Evolutionary conservation across 2,329 filamentous ascomycete genomes (phyloP).

Genomic region (Aspergillus tubingensis): DNA sequence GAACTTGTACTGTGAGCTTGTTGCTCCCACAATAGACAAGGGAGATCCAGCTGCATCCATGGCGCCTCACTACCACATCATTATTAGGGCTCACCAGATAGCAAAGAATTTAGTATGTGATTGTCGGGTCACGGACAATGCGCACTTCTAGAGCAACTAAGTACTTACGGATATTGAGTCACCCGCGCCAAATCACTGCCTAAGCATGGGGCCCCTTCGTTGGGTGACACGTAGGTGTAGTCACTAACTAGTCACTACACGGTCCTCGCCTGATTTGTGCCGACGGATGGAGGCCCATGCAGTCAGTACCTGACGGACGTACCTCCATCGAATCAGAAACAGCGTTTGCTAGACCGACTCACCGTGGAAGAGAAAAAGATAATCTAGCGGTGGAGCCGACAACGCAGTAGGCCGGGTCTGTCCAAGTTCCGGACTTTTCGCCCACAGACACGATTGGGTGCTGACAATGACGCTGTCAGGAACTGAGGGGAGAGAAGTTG

Average conservation of each 20-base stretch:
- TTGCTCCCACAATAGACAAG: not conserved
- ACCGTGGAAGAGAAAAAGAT: not conserved
- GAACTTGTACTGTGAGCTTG: not conserved
- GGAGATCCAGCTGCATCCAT: not conserved
- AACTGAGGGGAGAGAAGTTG: not conserved
- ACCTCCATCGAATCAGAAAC: slow-evolving; percentile 2
- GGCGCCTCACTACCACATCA: slow-evolving; percentile 6
- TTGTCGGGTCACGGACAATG: not conserved
- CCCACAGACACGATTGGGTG: not conserved
- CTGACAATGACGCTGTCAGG: slow-evolving; percentile 8
- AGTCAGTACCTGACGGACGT: slow-evolving; percentile 9
- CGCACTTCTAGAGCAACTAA: not conserved
- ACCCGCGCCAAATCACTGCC: slow-evolving; percentile 5
- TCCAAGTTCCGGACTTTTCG: not conserved
- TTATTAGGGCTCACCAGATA: slow-evolving; percentile 3
- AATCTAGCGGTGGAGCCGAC: slow-evolving; percentile 1
- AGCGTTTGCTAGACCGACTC: slow-evolving; percentile 4
- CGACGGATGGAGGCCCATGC: not conserved
- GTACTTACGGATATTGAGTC: not conserved
- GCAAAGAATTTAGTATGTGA: not conserved
- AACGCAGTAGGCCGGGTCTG: not conserved
- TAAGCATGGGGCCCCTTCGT: not conserved
- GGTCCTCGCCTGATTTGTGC: slow-evolving; percentile 1
- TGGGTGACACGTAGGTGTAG: slow-evolving; percentile 3
- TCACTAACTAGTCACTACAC: not conserved